Base-by-base conservation (phyloP, 2,329 filamentous ascomycete species). In the Neophaeococcomyces aloes region DNA sequence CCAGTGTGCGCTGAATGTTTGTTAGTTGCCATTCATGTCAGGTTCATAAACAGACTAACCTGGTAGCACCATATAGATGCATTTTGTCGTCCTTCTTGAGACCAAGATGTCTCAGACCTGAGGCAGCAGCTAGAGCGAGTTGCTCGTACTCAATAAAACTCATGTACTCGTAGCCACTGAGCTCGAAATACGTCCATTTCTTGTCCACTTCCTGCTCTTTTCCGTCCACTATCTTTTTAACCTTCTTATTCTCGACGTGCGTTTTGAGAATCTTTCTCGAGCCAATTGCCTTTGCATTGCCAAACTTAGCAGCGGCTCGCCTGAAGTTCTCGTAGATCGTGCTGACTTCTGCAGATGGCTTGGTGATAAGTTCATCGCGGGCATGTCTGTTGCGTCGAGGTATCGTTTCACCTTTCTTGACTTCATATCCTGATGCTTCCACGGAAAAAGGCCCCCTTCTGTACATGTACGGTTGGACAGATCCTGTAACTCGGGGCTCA, bases 111-210 rank as follows among this genome's bases (percentile, higher is more conserved):
- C 81, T 76, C 63, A 93, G 67, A 46, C 81, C 87, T 17, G 78
- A 72, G 43, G 84, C 87, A 14, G 87, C 66, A 54, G 83, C 71
- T 45, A 83, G 68, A 38, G 79, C 74, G 50, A 79, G 71, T 57
- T 78, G 71, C 65, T 85, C 77, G 60, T 89, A 91, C 65, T 94
- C 81, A 57, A 75, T 71, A 66, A 88, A 93, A 55, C 78, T 86
- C 59, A 82, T 70, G 69, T 80, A 94, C 34, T 74, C 71, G 69
- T 83, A 94, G 38, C 71, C 70, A 49, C 82, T 81, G 53, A 93
- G 78, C 72, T 94, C 87, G 55, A 86, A 93, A 66, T 80, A 93
- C 42, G 81, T 79, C 87, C 87, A 94, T 63, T 89, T 78, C 77
- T 94, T 94, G 51, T 93, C 84, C 27, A 91, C 78, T 66, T 88